Conservation (phyloP, 2,329 filamentous ascomycete genomes). For the Exserohilum rostratum region DNA sequence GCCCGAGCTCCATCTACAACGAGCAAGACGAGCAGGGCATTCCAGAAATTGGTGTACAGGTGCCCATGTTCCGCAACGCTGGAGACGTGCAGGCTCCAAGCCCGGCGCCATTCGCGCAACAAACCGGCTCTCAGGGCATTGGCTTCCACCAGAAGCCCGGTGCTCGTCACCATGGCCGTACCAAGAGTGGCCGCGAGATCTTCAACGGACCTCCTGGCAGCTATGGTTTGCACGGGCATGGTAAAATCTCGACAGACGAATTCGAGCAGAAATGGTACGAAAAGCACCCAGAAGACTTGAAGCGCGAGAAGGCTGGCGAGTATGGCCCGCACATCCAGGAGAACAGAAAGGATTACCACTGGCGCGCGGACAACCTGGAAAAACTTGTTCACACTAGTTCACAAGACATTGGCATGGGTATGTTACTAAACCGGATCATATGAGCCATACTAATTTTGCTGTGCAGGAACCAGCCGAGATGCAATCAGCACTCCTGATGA, state of each 20-base stretch:
- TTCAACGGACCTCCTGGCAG: conserved; percentile 81
- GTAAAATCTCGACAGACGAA: conserved; percentile 73
- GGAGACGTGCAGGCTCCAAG: conserved; percentile 97
- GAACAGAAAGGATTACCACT: conserved; percentile 74
- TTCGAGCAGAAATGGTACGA: conserved; percentile 92
- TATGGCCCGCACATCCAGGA: conserved; percentile 65
- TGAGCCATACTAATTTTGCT: conserved; percentile 51
- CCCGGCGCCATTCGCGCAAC: conserved; percentile 64
- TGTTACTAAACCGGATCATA: conserved; percentile 29
- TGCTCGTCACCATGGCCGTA: conserved; percentile 66
- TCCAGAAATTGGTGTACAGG: conserved; percentile 87
- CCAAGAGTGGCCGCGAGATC: conserved; percentile 72
- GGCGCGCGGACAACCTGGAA: conserved; percentile 89
- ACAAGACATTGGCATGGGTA: conserved; percentile 60
- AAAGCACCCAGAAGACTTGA: conserved; percentile 82
- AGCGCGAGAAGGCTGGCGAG: conserved; percentile 73
- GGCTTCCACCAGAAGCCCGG: conserved; percentile 60
- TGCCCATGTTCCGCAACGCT: conserved; percentile 90
- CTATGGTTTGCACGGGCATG: conserved; percentile 91
- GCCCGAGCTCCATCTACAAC: conserved; percentile 62
- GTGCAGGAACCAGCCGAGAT: conserved; percentile 66
- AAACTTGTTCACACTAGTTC: conserved; percentile 77
- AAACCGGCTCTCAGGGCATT: conserved; percentile 51
- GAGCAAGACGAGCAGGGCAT: conserved; percentile 81
- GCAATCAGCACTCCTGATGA: conserved; percentile 81